phyloP scores from a whole-genome alignment of 176 grass and related monocot species.

The Zoysia japonica region DNA sequence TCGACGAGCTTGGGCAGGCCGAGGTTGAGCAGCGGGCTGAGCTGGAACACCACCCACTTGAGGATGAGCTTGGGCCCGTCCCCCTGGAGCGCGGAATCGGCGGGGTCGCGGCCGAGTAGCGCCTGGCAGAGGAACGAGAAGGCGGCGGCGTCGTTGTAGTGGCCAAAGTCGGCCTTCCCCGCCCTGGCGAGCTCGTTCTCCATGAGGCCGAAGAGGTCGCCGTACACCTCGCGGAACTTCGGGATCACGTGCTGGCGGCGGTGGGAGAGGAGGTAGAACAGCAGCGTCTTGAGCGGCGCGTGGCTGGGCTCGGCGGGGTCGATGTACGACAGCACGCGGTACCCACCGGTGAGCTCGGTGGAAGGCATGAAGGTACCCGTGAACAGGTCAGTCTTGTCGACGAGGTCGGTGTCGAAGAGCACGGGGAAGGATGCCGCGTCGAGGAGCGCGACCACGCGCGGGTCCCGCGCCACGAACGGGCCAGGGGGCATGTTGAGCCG shows the following conservation, averaged over 20 bases:
- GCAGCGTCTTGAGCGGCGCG: constrained; percentile 73
- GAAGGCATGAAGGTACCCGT: constrained; percentile 99
- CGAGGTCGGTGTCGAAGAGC: constrained; percentile 84
- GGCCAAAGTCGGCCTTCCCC: constrained; percentile 79
- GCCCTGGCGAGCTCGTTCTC: constrained; percentile 62
- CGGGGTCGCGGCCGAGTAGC: constrained; percentile 67
- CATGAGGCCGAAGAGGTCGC: constrained; percentile 58
- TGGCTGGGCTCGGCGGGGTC: constrained; percentile 81
- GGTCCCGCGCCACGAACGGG: constrained; percentile 70
- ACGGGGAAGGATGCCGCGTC: constrained; percentile 89
- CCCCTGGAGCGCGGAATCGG: constrained; percentile 49
- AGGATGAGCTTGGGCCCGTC: constrained; percentile 70
- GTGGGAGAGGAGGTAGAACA: constrained; percentile 81
- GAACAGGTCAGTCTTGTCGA: constrained; percentile 93
- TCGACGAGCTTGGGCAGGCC: constrained; percentile 80
- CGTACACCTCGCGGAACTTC: constrained; percentile 66
- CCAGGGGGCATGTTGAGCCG: constrained; percentile 97
- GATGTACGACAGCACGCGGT: constrained; percentile 82
- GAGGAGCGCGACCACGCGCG: constrained; percentile 89
- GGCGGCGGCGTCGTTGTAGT: constrained; percentile 69
- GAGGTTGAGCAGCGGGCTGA: constrained; percentile 75
- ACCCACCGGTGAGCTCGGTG: constrained; percentile 88
- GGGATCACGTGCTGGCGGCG: constrained; percentile 73
- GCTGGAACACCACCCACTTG: constrained; percentile 88
- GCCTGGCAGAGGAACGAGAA: constrained; percentile 72